These are phyloP conservation scores for Ophiocordyceps camponoti-floridani DNA, from an alignment of 2,329 filamentous ascomycete genomes.

Conservation along the genomic window DNA sequence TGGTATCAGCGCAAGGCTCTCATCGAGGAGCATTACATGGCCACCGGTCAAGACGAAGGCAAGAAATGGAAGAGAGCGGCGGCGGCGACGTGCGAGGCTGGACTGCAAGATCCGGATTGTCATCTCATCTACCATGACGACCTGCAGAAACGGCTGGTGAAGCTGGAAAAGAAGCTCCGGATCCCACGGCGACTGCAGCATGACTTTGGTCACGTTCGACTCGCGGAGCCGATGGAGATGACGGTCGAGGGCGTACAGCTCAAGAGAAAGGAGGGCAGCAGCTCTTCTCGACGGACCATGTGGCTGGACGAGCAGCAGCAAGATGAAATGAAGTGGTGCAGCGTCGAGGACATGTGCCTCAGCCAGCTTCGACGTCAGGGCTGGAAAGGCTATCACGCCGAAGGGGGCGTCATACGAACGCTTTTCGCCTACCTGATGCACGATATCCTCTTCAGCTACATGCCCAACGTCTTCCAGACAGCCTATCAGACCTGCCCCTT, in stretches of 20 bases:
- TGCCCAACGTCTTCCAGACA: slow-evolving; percentile 95
- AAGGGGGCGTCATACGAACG: slow-evolving; percentile 84
- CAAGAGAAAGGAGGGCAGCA: slow-evolving; percentile 34
- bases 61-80: slow-evolving; percentile 70
- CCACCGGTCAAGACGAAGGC: slow-evolving; percentile 30
- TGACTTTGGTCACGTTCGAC: slow-evolving; percentile 72
- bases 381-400: slow-evolving; percentile 89
- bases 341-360: slow-evolving; percentile 87
- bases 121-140: slow-evolving; percentile 91
- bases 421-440: slow-evolving; percentile 82
- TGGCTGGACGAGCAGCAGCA: slow-evolving; percentile 71
- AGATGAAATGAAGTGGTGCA: slow-evolving; percentile 48
- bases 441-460: slow-evolving; percentile 80
- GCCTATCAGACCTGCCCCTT: slow-evolving; percentile 86
- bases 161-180: slow-evolving; percentile 71
- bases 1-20: slow-evolving; percentile 96
- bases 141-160: slow-evolving; percentile 80
- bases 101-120: slow-evolving; percentile 72
- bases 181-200: slow-evolving; percentile 77
- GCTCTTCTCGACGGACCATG: slow-evolving; percentile 51
- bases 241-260: slow-evolving; percentile 63
- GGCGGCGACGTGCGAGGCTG: slow-evolving; percentile 64
- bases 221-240: slow-evolving; percentile 60
- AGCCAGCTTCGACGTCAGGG: slow-evolving; percentile 66
- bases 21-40: slow-evolving; percentile 91